Conservation (phyloP, 2,329 filamentous ascomycete species). For the Rutstroemia sp. region DNA sequence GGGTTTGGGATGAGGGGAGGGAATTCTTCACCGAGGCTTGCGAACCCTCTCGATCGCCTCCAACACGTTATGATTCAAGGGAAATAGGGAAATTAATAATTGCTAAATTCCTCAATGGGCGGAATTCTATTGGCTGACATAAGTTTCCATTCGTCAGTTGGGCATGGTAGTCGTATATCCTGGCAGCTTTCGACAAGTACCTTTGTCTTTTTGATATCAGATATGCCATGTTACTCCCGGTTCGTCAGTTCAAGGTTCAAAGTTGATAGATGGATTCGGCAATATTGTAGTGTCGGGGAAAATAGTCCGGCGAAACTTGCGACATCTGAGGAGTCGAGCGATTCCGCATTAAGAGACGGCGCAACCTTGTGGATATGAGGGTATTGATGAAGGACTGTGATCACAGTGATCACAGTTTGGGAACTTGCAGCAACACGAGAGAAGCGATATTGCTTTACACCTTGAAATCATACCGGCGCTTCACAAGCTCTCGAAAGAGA, state of each 20-base stretch:
- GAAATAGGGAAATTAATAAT: conserved; percentile 2
- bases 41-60: background rate
- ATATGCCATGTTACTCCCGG: background rate
- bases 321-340: background rate
- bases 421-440: background rate
- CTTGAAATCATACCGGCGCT: background rate
- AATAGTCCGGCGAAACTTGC: background rate
- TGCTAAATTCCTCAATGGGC: background rate
- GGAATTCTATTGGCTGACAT: background rate
- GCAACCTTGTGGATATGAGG: background rate
- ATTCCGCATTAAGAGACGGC: background rate
- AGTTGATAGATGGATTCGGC: background rate
- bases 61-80: background rate
- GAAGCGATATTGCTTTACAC: background rate
- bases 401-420: background rate
- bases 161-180: background rate
- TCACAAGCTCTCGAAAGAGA: background rate
- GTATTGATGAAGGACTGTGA: background rate
- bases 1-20: background rate
- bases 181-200: background rate
- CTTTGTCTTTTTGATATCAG: background rate
- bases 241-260: background rate
- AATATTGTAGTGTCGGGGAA: background rate
- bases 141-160: background rate
- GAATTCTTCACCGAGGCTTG: background rate